Conservation (phyloP, 805 yeast genomes). For the Spathaspora girioi region DNA sequence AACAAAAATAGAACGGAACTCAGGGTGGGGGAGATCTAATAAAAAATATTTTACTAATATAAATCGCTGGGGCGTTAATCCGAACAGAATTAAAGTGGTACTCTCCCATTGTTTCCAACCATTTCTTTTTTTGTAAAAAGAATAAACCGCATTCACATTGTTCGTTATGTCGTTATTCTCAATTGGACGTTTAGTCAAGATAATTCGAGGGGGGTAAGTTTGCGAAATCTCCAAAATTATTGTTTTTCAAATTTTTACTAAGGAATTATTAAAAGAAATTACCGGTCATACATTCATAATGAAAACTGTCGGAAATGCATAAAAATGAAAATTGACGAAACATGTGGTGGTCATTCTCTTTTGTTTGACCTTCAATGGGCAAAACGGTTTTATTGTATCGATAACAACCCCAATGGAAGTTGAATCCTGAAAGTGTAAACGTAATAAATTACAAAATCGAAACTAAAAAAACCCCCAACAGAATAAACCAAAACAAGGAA, state of each 20-base stretch:
- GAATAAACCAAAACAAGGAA: not conserved
- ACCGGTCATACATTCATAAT: too few species aligned
- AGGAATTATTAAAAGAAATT: not conserved
- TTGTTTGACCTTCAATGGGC: not conserved
- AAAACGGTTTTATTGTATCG: not conserved
- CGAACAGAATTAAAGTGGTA: not conserved
- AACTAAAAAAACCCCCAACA: not conserved
- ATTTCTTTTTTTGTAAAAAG: not conserved
- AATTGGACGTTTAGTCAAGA: not conserved
- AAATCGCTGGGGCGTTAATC: not conserved
- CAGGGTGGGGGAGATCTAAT: not conserved
- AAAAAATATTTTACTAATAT: not conserved
- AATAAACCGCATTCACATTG: not conserved
- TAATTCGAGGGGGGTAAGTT: not conserved
- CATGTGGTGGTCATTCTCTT: not conserved
- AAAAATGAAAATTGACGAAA: not conserved
- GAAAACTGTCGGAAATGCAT: not conserved
- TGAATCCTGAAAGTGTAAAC: not conserved
- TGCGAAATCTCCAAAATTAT: not conserved
- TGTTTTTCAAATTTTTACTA: too few species aligned
- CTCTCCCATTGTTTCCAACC: too few species aligned
- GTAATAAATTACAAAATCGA: not conserved
- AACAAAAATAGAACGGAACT: not conserved
- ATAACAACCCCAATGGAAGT: not conserved
- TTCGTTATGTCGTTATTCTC: not conserved